phyloP scores from a whole-genome alignment of 1,284 basidiomycete species.

The Pseudozyma sp. region DNA sequence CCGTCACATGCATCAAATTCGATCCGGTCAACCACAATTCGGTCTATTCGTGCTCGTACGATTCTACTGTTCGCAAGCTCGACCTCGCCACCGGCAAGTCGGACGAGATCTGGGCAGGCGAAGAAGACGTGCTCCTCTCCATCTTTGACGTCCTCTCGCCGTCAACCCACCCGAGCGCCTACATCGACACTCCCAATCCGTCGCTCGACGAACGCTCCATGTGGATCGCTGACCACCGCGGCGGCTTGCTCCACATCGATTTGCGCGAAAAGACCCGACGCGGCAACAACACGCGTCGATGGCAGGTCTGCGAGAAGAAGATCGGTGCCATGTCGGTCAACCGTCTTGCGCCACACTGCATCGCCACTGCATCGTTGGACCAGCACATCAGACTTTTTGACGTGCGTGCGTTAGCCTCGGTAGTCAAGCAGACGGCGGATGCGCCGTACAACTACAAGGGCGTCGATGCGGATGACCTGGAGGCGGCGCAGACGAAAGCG shows the following conservation, averaged over 20 bases:
- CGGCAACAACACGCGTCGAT: constrained; percentile 42
- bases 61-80: constrained; percentile 59
- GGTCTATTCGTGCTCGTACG: constrained; percentile 61
- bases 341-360: constrained; percentile 46
- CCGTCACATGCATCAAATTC: constrained; percentile 64
- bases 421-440: constrained; percentile 35
- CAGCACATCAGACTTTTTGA: constrained; percentile 65
- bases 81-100: constrained; percentile 45
- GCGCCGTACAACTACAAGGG: constrained; percentile 51
- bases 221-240: constrained; percentile 67
- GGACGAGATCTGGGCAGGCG: constrained; percentile 56
- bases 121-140: constrained; percentile 58
- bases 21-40: constrained; percentile 55
- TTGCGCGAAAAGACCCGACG: constrained; percentile 42
- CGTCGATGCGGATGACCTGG: constrained; percentile 52
- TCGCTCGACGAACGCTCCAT: constrained; percentile 56
- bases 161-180: constrained; percentile 45
- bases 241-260: constrained; percentile 62
- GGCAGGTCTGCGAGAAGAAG: constrained; percentile 68
- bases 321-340: constrained; percentile 67
- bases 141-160: constrained; percentile 65
- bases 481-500: constrained; percentile 39
- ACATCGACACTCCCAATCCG: constrained; percentile 44
- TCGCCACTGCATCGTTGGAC: constrained; percentile 65
- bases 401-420: constrained; percentile 50